Conservation (phyloP, 768 basidiomycete species). For the Termitomyces eurrhizus region DNA sequence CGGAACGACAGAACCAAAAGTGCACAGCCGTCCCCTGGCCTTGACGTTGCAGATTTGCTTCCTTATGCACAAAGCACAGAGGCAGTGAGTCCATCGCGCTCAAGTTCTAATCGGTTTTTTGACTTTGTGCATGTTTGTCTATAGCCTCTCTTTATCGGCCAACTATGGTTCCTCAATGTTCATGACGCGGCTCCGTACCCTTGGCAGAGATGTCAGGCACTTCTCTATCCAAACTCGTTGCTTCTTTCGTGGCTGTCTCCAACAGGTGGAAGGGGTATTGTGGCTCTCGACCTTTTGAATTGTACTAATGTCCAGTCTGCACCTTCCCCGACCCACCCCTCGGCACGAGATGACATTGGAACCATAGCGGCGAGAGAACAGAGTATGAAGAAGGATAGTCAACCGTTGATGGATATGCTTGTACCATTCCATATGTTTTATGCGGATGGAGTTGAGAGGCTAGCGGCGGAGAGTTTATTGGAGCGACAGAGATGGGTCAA, state of each 20-base stretch:
- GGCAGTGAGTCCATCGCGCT: constrained; percentile 31
- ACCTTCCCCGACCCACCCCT: constrained; percentile 76
- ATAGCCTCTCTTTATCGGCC: constrained; percentile 85
- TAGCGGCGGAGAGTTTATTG: constrained; percentile 84
- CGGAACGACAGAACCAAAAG: constrained; percentile 25
- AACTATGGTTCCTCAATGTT: constrained; percentile 91
- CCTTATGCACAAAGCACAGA: constrained; percentile 47
- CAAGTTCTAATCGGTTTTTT: background rate
- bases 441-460: constrained; percentile 81
- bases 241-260: constrained; percentile 85
- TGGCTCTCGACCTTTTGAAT: constrained; percentile 82
- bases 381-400: constrained; percentile 40
- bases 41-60: constrained; percentile 43
- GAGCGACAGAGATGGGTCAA: constrained; percentile 92
- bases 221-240: constrained; percentile 80
- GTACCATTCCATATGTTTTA: constrained; percentile 93
- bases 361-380: constrained; percentile 75
- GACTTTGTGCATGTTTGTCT: constrained; percentile 19
- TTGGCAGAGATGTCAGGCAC: constrained; percentile 80
- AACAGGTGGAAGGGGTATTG: constrained; percentile 78
- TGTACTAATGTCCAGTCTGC: constrained; percentile 84
- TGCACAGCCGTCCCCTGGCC: constrained; percentile 34
- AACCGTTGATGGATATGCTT: constrained; percentile 62
- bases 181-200: constrained; percentile 75
- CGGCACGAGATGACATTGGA: constrained; percentile 82